Base-by-base conservation (phyloP, 1,139 yeast species). In the Suhomyces panamericanus region DNA sequence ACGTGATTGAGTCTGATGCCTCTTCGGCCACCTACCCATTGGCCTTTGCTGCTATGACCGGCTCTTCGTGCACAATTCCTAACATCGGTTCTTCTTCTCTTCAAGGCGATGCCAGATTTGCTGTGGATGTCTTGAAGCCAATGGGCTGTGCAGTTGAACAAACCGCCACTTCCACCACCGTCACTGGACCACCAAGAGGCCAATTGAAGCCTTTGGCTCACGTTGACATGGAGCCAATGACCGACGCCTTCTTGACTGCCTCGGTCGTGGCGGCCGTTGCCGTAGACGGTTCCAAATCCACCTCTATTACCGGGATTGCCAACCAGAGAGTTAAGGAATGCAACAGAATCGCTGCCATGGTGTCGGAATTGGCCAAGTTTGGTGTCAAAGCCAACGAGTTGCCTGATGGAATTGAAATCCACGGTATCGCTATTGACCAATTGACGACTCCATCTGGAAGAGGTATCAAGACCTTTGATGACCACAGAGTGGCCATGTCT, bases 161-260 rank as follows among this genome's bases (percentile, higher is more conserved):
- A 70, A 81, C 95, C 2, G 83, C 79, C 1, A 80, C 85, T 2
- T 83, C 95, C 2, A 93, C 99, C 0, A 89, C 97, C 0, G 98
- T 95, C 4, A 81, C 85, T 37, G 99, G 98, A 35, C 96, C 97
- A 9, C 75, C 85, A 27, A 66, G 69, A 33, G 95, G 95, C 12
- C 55, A 67, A 3, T 75, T 93, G 54, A 78, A 75, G 57, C 89
- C 96, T 11, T 72, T 93, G 51, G 72, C 81, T 12, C 80, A 75
- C 51, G 85, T 93, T 47, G 97, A 95, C 63, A 95, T 93, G 99
- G 99, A 93, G 67, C 99, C 99, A 45, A 93, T 93, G 99, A 93
- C 99, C 0, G 99, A 93, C 68, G 99, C 99, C 0, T 93, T 93
- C 64, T 76, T 93, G 61, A 93, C 99, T 16, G 99, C 99, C 1